Conservation (phyloP, 257 asterid species). For the Vinca minor region DNA sequence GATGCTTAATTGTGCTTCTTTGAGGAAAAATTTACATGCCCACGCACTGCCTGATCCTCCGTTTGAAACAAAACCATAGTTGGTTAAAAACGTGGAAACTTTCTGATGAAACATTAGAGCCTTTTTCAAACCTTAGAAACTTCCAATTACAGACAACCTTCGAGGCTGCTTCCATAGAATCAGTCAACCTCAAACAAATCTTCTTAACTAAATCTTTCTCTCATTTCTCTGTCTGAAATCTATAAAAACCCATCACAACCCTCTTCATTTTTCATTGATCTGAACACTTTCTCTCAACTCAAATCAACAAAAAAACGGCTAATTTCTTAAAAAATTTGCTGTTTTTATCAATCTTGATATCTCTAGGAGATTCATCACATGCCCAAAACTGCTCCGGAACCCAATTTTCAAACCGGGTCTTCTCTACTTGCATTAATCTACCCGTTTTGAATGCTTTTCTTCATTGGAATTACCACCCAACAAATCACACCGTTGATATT, state of each 20-base stretch:
- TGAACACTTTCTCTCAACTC: background rate
- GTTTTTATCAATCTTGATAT: background rate
- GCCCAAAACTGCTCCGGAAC: conserved; percentile 22
- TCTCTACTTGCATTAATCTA: conserved; percentile 31
- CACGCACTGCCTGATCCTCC: background rate
- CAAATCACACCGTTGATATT: conserved; percentile 42
- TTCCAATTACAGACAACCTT: background rate
- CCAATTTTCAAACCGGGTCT: conserved; percentile 21
- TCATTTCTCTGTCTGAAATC: background rate
- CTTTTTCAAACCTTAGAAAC: background rate
- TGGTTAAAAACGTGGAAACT: background rate
- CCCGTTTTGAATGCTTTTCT: conserved; percentile 50
- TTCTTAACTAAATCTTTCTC: background rate
- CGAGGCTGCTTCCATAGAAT: conserved; percentile 1
- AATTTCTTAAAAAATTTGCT: background rate
- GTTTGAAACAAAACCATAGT: background rate
- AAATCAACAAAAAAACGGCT: background rate
- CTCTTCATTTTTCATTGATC: background rate
- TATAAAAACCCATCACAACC: background rate
- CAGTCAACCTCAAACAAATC: background rate
- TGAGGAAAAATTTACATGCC: no score
- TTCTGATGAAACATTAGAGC: no score
- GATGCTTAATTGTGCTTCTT: no score
- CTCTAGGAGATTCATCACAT: background rate
- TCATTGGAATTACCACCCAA: conserved; percentile 53